Conservation (phyloP, 225 moss, liverwort and hornwort species). For the Straminergon stramineum region DNA sequence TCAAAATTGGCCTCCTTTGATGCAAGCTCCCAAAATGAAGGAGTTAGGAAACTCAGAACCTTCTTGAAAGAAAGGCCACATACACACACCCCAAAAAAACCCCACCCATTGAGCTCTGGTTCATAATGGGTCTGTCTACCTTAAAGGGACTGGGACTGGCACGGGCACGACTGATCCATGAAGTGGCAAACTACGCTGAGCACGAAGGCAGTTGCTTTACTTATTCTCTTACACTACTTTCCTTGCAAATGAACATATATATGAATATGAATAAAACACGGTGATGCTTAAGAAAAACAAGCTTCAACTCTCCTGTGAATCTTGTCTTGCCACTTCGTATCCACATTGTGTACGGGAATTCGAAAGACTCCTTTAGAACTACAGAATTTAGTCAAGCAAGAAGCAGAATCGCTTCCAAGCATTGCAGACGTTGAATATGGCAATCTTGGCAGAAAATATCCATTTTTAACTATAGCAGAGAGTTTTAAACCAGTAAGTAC, state of each 20-base stretch:
- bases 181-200: neutral
- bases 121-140: neutral
- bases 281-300: neutral
- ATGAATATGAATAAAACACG: too few relatives aligned
- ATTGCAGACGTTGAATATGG: neutral
- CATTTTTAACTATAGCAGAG: neutral
- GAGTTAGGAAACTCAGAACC: too few relatives aligned
- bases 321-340: neutral
- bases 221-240: neutral
- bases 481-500: neutral
- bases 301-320: neutral
- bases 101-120: too few relatives aligned
- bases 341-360: neutral
- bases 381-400: neutral
- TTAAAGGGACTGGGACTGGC: neutral
- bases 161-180: neutral
- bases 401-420: neutral
- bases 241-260: neutral
- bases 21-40: too few relatives aligned
- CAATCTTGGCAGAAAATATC: neutral
- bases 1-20: too few relatives aligned
- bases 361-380: neutral
- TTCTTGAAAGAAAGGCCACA: too few relatives aligned
- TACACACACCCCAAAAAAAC: too few relatives aligned
- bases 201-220: neutral